phyloP scores from a whole-genome alignment of 1,284 basidiomycete genomes.

The Apiotrichum sp. region DNA sequence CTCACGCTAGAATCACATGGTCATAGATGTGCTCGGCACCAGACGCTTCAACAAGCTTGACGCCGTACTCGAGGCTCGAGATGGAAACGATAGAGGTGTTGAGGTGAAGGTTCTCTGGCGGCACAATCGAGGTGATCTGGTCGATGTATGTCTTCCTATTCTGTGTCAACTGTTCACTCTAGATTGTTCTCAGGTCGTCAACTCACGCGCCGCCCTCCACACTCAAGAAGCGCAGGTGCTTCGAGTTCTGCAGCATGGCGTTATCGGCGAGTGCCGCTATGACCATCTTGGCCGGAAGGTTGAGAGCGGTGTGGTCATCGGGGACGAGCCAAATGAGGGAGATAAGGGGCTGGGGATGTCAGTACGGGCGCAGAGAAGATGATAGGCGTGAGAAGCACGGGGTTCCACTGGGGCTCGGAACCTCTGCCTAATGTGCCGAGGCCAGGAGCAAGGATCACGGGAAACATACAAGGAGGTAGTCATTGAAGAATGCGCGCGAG shows the following conservation, averaged over 20 bases:
- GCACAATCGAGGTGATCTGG: constrained; percentile 56
- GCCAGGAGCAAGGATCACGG: not conserved
- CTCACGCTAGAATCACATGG: constrained; percentile 67
- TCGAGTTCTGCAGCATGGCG: constrained; percentile 26
- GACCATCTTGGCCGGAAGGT: constrained; percentile 9
- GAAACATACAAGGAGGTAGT: constrained; percentile 67
- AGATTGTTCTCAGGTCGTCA: not conserved
- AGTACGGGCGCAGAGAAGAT: no score
- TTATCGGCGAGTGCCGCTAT: not conserved
- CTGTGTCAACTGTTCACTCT: not conserved
- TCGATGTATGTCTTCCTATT: constrained; percentile 57
- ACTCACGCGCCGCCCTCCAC: constrained; percentile 60
- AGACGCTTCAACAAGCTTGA: constrained; percentile 31
- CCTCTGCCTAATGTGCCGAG: no score
- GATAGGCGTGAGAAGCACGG: no score
- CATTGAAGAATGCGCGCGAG: constrained; percentile 62
- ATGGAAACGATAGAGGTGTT: constrained; percentile 53
- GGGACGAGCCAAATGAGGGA: constrained; percentile 6
- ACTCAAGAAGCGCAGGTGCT: constrained; percentile 66
- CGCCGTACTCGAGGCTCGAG: constrained; percentile 24
- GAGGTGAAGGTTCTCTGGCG: constrained; percentile 56
- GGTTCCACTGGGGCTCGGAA: no score
- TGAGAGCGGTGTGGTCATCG: constrained; percentile 11
- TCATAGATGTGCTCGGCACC: constrained; percentile 54
- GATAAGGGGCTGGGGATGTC: constrained; percentile 10